Base-by-base conservation (phyloP, 2,329 filamentous ascomycete species). In the Xylariaceae sp. region DNA sequence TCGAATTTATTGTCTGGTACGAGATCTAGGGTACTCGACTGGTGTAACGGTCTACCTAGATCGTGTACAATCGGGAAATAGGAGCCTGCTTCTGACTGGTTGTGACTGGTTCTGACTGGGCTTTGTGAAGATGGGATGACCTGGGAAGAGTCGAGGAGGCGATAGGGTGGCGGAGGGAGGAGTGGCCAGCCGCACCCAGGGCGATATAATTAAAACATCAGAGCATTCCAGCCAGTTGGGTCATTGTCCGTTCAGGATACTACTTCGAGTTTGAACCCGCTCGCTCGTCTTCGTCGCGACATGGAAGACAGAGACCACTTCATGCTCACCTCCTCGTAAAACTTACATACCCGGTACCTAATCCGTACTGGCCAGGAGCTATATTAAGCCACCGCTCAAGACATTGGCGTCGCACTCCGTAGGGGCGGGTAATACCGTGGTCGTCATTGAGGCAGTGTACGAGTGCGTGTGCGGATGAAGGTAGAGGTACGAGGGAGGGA, bases 11-110 rank as follows among this genome's bases (percentile, higher is more conserved):
- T 42, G 51, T 13, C 48, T 37, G 49, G 47, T 49, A 57, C 49
- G 58, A 17, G 55, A 53, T 53, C 53, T 50, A 56, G 42, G 42
- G 51, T 50, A 54, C 18, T n/a, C 37, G 37, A 9, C 37, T 13
- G 37, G 37, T 42, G 37, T 9, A 13, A 42, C 8, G 37, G 11
- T 42, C 23, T 42, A 9, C 37, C 37, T 42, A 42, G 37, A 10
- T 9, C 11, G 37, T 30, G 23, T 30, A 30, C 37, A 42, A 3
- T 42, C 11, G 11, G 37, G 37, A 42, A 42, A 42, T 8, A 9
- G 8, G 11, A 7, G 23, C 23, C 23, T 30, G 23, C 23, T 30
- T 30, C 23, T 30, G 23, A 30, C 23, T 30, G 23, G 23, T 30
- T 5, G 23, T 5, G 23, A 30, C 23, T 30, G 23, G 23, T 30